phyloP scores from a whole-genome alignment of 2,329 filamentous ascomycete species.

The Aspergillus sp. region DNA sequence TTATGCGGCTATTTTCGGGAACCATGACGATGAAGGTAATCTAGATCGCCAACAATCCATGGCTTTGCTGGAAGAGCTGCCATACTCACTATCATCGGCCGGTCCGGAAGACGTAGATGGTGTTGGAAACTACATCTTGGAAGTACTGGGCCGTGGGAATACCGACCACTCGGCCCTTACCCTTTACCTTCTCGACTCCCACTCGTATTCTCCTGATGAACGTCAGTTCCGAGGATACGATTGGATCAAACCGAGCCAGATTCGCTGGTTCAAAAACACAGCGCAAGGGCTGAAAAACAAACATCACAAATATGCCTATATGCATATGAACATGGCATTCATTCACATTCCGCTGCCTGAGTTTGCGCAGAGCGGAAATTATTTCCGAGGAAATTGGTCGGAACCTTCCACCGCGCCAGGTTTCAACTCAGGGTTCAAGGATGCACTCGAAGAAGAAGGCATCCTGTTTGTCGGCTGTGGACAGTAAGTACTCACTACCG shows the following conservation, averaged over 20 bases:
- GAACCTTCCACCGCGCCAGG: constrained; percentile 84
- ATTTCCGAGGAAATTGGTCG: constrained; percentile 68
- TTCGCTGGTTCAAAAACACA: constrained; percentile 87
- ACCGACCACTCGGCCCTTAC: constrained; percentile 88
- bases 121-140: constrained; percentile 91
- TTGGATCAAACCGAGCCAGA: constrained; percentile 93
- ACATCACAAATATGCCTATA: constrained; percentile 82
- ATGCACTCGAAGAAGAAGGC: constrained; percentile 82
- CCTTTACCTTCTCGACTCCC: constrained; percentile 91
- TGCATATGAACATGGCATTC: constrained; percentile 94
- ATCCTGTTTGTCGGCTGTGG: constrained; percentile 86
- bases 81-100: constrained; percentile 82
- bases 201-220: constrained; percentile 88
- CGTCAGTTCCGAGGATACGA: constrained; percentile 88
- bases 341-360: constrained; percentile 96
- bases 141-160: constrained; percentile 76
- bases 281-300: constrained; percentile 71
- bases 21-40: constrained; percentile 91
- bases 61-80: constrained; percentile 79
- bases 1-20: constrained; percentile 92
- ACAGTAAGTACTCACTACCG: constrained; percentile 61
- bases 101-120: constrained; percentile 84
- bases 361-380: constrained; percentile 65
- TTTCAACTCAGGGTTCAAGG: constrained; percentile 90
- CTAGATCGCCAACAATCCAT: constrained; percentile 77